Conservation (phyloP, 805 yeast species). For the Lipomyces oligophaga region DNA sequence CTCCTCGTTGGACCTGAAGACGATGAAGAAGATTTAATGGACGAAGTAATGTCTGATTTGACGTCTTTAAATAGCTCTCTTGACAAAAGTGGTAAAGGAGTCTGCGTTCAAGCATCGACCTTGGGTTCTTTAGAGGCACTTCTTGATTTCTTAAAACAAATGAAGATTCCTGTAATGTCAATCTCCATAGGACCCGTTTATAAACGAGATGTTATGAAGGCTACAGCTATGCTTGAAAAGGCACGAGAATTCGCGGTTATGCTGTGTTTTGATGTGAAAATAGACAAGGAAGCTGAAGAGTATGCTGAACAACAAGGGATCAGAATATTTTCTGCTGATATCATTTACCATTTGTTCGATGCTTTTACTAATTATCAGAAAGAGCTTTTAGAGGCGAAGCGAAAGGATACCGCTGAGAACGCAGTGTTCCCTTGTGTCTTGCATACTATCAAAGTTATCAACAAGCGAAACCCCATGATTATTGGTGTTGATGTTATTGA, state of each 20-base stretch:
- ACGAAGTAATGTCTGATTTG: conserved; percentile 97
- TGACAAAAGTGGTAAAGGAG: conserved; percentile 94
- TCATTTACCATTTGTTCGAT: conserved; percentile 95
- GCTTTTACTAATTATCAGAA: conserved; percentile 88
- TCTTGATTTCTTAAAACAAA: conserved; percentile 91
- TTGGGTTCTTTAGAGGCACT: conserved; percentile 97
- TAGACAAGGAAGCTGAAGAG: conserved; percentile 97
- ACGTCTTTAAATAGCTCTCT: conserved; percentile 92
- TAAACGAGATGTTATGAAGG: conserved; percentile 98
- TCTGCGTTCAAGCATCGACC: conserved; percentile 96
- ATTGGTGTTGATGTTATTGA: conserved; percentile 97
- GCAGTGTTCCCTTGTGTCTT: conserved; percentile 95
- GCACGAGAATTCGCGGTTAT: conserved; percentile 95
- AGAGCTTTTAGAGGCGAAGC: conserved; percentile 80
- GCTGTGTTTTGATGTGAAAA: conserved; percentile 96
- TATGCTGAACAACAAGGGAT: conserved; percentile 92
- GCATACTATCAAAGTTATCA: conserved; percentile 91
- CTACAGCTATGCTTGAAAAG: conserved; percentile 92
- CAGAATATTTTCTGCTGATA: conserved; percentile 90
- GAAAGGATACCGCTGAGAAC: conserved; percentile 78
- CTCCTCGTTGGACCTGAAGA: conserved; percentile 94
- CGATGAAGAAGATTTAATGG: conserved; percentile 96
- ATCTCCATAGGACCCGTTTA: conserved; percentile 97
- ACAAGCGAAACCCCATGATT: conserved; percentile 98
- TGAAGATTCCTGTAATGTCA: conserved; percentile 99